Evolutionary conservation across 2,329 filamentous ascomycete genomes (phyloP).

Genomic region (Anisogramma anomala): DNA sequence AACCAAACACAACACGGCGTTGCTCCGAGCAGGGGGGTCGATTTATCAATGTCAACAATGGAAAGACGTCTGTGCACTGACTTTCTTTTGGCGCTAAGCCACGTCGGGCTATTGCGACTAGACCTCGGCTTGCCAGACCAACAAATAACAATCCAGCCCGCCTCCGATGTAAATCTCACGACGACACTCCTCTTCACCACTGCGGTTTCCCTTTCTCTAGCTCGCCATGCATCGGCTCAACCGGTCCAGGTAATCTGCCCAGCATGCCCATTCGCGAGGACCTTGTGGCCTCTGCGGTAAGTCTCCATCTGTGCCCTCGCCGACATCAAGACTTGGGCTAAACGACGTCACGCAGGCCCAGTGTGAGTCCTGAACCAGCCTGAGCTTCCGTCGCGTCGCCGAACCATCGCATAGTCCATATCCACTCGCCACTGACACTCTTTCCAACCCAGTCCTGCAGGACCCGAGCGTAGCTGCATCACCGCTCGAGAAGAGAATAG

Average conservation of each 20-base stretch:
- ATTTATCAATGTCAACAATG: too few species aligned
- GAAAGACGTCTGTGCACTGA: too few species aligned
- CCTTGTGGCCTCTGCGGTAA: constrained; percentile 69
- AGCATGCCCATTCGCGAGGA: constrained; percentile 86
- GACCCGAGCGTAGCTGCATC: constrained; percentile 85
- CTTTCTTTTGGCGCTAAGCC: too few species aligned
- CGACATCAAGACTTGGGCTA: constrained; percentile 1
- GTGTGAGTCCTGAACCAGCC: constrained; percentile 25
- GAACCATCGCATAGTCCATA: constrained; percentile 1
- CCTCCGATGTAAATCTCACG: too few species aligned
- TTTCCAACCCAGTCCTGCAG: constrained; percentile 61
- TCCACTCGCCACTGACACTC: too few species aligned
- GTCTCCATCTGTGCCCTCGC: constrained; percentile 17
- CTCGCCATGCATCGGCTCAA: constrained; percentile 8
- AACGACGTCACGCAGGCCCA: constrained; percentile 25
- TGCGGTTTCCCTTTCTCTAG: neutral
- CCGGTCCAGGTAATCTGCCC: constrained; percentile 12
- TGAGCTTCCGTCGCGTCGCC: neutral
- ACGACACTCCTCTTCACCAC: constrained; percentile 3
- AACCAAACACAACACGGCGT: too few species aligned
- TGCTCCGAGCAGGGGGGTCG: constrained; percentile 1
- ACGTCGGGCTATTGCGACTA: too few species aligned
- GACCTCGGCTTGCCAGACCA: constrained; percentile 4
- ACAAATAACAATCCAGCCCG: too few species aligned
- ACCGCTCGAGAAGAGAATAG: constrained; percentile 82